phyloP scores from a whole-genome alignment of 1,139 yeast genomes.

The Blastobotrys indianensis region DNA sequence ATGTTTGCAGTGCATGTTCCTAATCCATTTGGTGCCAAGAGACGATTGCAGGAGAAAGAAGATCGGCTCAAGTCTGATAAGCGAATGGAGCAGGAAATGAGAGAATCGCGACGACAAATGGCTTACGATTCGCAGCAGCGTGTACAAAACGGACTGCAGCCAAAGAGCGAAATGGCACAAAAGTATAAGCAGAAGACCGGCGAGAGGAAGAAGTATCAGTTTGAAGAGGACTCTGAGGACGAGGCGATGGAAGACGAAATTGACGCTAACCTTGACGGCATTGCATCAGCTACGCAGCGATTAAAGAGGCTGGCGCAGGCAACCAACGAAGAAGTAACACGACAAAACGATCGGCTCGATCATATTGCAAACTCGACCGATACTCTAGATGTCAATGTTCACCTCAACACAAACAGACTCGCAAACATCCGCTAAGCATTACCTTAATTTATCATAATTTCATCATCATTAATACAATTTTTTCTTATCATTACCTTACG shows the following conservation, averaged over 20 bases:
- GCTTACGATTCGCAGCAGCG: slow-evolving; percentile 46
- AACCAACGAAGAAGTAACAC: slow-evolving; percentile 47
- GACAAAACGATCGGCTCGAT: slow-evolving; percentile 48
- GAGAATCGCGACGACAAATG: slow-evolving; percentile 41
- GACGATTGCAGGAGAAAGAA: slow-evolving; percentile 71
- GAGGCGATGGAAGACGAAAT: slow-evolving; percentile 56
- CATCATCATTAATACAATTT: neutral
- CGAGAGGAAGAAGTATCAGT: slow-evolving; percentile 45
- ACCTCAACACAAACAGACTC: slow-evolving; percentile 42
- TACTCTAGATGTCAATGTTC: slow-evolving; percentile 47
- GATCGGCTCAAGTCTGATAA: slow-evolving; percentile 61
- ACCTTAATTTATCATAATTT: slow-evolving; percentile 1
- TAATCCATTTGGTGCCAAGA: slow-evolving; percentile 84
- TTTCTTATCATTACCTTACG: neutral
- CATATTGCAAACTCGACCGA: slow-evolving; percentile 50
- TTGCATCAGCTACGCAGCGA: slow-evolving; percentile 44
- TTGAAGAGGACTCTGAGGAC: slow-evolving; percentile 57
- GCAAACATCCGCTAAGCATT: slow-evolving; percentile 33
- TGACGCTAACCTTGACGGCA: slow-evolving; percentile 48
- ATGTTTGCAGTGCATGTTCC: slow-evolving; percentile 74
- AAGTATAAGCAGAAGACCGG: slow-evolving; percentile 29
- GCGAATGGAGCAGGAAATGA: slow-evolving; percentile 44
- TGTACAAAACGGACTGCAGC: slow-evolving; percentile 39
- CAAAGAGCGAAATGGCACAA: slow-evolving; percentile 34
- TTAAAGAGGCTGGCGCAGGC: slow-evolving; percentile 47